Percentiles rank a stretch among this genome's conserved stretches.
Evolutionary conservation across 371 early-diverging fungal genomes (phyloP).

Genomic region (Circinella umbellata): DNA sequence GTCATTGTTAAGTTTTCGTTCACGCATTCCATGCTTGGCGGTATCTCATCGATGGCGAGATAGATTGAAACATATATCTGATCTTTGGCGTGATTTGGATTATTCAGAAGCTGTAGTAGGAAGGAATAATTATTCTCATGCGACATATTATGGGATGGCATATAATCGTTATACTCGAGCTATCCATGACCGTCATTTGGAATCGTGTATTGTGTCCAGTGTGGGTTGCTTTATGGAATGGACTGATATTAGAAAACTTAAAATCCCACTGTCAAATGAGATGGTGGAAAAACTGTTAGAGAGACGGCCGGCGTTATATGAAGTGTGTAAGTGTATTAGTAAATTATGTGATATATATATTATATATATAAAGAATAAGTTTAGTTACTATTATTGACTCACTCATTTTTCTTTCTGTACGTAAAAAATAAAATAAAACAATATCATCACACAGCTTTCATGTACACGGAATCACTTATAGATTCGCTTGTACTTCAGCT

Average conservation of each 20-base stretch:
- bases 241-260: neutral
- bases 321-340: slow-evolving; percentile 3
- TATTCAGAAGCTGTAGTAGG: neutral
- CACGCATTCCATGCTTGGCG: neutral
- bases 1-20: neutral
- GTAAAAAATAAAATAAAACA: too few relatives aligned
- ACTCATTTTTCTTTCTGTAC: too few relatives aligned
- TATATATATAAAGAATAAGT: too few relatives aligned
- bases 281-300: neutral
- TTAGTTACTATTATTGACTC: neutral
- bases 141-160: too few relatives aligned
- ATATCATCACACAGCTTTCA: neutral
- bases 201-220: neutral
- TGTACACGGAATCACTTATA: neutral
- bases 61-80: neutral
- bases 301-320: neutral
- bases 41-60: slow-evolving; percentile 2
- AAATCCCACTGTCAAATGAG: neutral
- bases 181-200: neutral
- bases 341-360: neutral
- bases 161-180: too few relatives aligned
- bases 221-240: neutral
- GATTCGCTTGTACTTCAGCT: slow-evolving; percentile 4
- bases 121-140: too few relatives aligned
- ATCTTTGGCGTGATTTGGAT: slow-evolving; percentile 5